phyloP scores from a whole-genome alignment of 495 filamentous ascomycete species.

The Aspergillus leporis region DNA sequence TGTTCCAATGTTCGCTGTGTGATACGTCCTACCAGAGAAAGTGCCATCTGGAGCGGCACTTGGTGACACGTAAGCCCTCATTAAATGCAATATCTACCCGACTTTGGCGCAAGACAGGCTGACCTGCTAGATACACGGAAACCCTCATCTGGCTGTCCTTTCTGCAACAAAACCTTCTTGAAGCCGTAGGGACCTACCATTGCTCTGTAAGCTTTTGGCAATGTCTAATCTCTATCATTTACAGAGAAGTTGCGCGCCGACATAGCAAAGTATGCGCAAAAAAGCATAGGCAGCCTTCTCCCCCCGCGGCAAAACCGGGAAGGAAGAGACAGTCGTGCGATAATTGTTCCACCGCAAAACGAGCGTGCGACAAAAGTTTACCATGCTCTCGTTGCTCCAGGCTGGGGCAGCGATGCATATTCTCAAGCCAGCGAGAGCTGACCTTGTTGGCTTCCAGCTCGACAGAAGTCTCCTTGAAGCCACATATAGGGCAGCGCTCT shows the following conservation, averaged over 20 bases:
- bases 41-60: slow-evolving; percentile 34
- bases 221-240: neutral
- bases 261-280: slow-evolving; percentile 38
- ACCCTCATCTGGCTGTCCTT: slow-evolving; percentile 30
- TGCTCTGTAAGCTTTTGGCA: neutral
- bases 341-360: slow-evolving; percentile 32
- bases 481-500: slow-evolving; percentile 54
- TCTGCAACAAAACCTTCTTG: slow-evolving; percentile 39
- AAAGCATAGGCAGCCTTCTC: slow-evolving; percentile 34
- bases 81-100: neutral
- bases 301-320: slow-evolving; percentile 33
- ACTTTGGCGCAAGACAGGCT: neutral
- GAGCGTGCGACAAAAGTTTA: slow-evolving; percentile 29
- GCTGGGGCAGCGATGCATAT: slow-evolving; percentile 29
- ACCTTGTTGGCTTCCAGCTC: slow-evolving; percentile 10
- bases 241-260: slow-evolving; percentile 40
- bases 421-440: slow-evolving; percentile 9
- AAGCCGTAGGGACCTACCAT: slow-evolving; percentile 26
- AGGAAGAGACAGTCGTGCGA: slow-evolving; percentile 39
- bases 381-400: slow-evolving; percentile 34
- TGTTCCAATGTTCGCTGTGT: slow-evolving; percentile 37
- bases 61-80: slow-evolving; percentile 28
- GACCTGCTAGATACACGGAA: slow-evolving; percentile 26
- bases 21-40: slow-evolving; percentile 35
- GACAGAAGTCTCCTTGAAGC: slow-evolving; percentile 22